phyloP scores from a whole-genome alignment of 257 asterid genomes.

The Rhazya stricta region DNA sequence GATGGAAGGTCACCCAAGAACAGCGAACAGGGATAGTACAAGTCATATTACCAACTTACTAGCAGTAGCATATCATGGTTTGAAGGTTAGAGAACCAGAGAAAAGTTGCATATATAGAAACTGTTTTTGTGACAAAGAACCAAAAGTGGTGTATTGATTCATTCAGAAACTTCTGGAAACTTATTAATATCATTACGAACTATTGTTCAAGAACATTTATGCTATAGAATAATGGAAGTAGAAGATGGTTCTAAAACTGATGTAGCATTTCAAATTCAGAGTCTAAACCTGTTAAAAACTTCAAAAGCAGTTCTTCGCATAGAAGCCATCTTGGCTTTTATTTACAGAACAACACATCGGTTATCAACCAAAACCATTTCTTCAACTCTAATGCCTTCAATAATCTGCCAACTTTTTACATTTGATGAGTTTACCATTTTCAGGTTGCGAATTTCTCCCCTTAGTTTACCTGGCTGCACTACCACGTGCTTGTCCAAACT shows the following conservation, averaged over 20 bases:
- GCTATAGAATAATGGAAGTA: neutral
- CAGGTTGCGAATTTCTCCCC: neutral
- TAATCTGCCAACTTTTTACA: neutral
- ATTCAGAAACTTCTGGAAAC: neutral
- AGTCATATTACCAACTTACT: neutral
- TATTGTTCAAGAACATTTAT: neutral
- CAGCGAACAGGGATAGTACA: neutral
- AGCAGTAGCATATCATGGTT: neutral
- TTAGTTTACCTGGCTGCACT: neutral
- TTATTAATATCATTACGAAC: neutral
- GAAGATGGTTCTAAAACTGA: neutral
- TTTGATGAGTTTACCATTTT: neutral
- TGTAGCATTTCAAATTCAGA: neutral
- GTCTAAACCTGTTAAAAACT: neutral
- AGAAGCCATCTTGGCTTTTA: neutral
- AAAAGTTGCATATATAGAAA: too few species aligned
- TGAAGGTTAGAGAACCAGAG: neutral
- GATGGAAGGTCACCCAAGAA: too few species aligned
- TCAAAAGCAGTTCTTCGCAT: neutral
- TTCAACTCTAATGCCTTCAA: neutral
- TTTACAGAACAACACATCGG: constrained; percentile 1
- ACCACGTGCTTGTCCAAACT: neutral
- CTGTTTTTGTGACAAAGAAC: too few species aligned
- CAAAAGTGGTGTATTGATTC: neutral
- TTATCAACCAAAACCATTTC: neutral